These are phyloP conservation scores for Sistotremastrum niveocremeum DNA, from an alignment of 768 basidiomycete genomes.

Conservation along the genomic window DNA sequence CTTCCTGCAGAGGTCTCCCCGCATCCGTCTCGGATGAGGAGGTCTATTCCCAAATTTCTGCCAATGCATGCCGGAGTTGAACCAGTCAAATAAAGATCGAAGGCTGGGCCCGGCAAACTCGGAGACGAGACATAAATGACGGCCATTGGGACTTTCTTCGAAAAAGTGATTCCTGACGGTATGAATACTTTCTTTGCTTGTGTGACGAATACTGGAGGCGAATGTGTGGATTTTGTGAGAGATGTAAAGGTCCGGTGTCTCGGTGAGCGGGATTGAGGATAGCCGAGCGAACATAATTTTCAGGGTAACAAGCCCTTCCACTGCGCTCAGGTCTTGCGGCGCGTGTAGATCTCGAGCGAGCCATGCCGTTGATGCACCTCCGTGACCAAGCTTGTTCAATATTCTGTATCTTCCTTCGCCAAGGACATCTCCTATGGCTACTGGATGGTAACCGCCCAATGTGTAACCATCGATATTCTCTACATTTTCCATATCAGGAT, in stretches of 20 bases:
- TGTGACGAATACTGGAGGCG: slow-evolving; percentile 17
- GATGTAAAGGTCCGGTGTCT: slow-evolving; percentile 19
- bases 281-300: slow-evolving; percentile 22
- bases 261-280: slow-evolving; percentile 13
- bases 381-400: slow-evolving; percentile 35
- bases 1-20: slow-evolving; percentile 21
- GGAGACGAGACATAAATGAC: slow-evolving; percentile 35
- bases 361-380: slow-evolving; percentile 28
- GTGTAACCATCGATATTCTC: slow-evolving; percentile 36
- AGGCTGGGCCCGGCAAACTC: slow-evolving; percentile 31
- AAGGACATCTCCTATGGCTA: slow-evolving; percentile 35
- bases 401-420: slow-evolving; percentile 32
- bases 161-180: slow-evolving; percentile 30
- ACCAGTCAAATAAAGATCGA: slow-evolving; percentile 16
- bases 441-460: slow-evolving; percentile 39
- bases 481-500: slow-evolving; percentile 8
- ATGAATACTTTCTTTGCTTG: slow-evolving; percentile 15
- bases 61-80: slow-evolving; percentile 5
- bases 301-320: slow-evolving; percentile 9
- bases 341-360: slow-evolving; percentile 17
- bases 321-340: no score
- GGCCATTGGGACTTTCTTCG: slow-evolving; percentile 34
- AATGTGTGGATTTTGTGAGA: slow-evolving; percentile 20
- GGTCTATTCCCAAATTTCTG: slow-evolving; percentile 8
- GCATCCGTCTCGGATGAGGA: slow-evolving; percentile 19